A percentile compares a stretch with the other conserved stretches of the same genome.
phyloP scores from a whole-genome alignment of 2,329 filamentous ascomycete genomes.

The Teratosphaeria zuluensis region DNA sequence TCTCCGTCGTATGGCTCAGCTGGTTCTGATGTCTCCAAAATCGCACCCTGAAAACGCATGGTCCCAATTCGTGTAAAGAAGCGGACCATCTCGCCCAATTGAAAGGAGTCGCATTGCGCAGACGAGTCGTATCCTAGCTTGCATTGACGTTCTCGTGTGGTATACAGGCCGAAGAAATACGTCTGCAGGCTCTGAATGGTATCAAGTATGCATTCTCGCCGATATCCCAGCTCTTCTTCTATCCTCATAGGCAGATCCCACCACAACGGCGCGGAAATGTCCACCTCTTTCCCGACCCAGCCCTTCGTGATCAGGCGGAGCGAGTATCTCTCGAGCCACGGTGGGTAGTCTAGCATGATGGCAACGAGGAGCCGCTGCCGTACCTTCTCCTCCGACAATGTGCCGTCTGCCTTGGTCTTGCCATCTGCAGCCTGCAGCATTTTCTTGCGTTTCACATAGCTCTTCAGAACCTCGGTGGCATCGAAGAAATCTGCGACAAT shows the following conservation, averaged over 20 bases:
- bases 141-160: constrained; percentile 58
- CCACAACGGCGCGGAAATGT: constrained; percentile 47
- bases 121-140: constrained; percentile 66
- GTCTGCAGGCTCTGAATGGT: constrained; percentile 59
- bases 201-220: constrained; percentile 57
- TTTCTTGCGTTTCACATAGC: constrained; percentile 42
- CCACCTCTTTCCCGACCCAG: constrained; percentile 45
- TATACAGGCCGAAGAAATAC: constrained; percentile 59
- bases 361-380: constrained; percentile 62
- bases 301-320: constrained; percentile 58
- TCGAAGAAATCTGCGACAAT: constrained; percentile 67
- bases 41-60: constrained; percentile 43
- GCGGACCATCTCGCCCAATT: constrained; percentile 66
- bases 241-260: constrained; percentile 62
- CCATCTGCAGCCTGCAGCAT: constrained; percentile 33
- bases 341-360: constrained; percentile 53
- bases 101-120: constrained; percentile 64
- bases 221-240: constrained; percentile 59
- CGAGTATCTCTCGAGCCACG: constrained; percentile 52
- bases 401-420: constrained; percentile 30
- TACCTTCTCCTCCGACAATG: constrained; percentile 51
- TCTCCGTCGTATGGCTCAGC: constrained; percentile 49
- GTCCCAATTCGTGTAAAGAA: constrained; percentile 57
- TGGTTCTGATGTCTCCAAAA: constrained; percentile 30
- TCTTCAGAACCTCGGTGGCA: constrained; percentile 47